These are phyloP conservation scores for Notholithocarpus densiflorus DNA, from an alignment of 306 rosid species.

Conservation along the genomic window DNA sequence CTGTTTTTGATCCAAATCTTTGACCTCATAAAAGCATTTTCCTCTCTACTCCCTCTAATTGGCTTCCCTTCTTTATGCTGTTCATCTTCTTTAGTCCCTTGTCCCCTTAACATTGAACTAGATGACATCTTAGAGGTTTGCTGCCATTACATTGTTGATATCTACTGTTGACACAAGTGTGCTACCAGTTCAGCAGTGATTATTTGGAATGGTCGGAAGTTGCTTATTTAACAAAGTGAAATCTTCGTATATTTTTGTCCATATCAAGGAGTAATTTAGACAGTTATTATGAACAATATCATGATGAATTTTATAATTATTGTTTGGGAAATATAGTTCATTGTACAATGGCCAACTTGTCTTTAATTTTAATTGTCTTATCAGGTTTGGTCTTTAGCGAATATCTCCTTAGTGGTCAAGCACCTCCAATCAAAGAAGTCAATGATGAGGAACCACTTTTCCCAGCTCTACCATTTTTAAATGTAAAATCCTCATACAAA, in stretches of 20 bases:
- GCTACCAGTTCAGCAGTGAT: background rate
- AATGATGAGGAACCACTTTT: conserved; percentile 89
- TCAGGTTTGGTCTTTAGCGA: conserved; percentile 94
- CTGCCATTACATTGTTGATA: background rate
- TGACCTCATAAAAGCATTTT: no score
- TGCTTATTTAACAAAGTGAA: background rate
- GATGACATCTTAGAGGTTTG: background rate
- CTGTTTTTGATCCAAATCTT: no score
- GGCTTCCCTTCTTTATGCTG: background rate
- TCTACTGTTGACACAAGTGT: background rate
- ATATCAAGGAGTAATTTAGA: background rate
- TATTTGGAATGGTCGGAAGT: background rate
- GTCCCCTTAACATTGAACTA: background rate
- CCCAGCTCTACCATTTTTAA: conserved; percentile 69
- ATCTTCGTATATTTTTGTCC: background rate
- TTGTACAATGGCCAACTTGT: background rate
- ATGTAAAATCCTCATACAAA: conserved; percentile 41
- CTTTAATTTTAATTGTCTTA: conserved; percentile 30
- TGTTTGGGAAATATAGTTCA: background rate
- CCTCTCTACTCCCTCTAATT: background rate
- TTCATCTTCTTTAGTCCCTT: background rate
- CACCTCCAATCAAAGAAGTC: conserved; percentile 81
- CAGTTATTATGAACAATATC: background rate
- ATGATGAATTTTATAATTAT: background rate
- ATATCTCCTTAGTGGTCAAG: conserved; percentile 85